Conservation (phyloP, 1,284 basidiomycete genomes). For the Ganoderma lucidum region DNA sequence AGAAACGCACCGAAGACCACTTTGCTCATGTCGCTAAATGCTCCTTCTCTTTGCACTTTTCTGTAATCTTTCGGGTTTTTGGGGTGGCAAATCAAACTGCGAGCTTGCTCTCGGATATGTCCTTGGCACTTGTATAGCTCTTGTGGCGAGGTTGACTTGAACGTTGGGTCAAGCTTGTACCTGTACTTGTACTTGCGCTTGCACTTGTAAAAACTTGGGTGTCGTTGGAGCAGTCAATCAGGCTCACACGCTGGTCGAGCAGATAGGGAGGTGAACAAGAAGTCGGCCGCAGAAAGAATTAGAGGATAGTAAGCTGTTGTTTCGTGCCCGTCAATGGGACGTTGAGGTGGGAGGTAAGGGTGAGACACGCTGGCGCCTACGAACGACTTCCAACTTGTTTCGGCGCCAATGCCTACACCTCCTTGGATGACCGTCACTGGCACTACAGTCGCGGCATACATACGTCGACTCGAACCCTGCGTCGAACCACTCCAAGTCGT, state of each 20-base stretch:
- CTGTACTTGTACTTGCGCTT: not conserved
- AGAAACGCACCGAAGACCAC: constrained; percentile 55
- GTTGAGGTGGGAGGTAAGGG: not conserved
- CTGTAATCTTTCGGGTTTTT: no score
- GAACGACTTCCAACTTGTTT: no score
- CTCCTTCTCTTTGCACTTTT: no score
- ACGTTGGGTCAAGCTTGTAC: not conserved
- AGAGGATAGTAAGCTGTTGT: constrained; percentile 4
- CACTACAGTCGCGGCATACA: no score
- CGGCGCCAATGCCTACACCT: no score
- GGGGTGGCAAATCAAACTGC: not conserved
- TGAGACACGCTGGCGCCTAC: no score
- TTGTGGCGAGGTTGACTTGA: not conserved
- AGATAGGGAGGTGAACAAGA: not conserved
- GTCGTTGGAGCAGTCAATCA: constrained; percentile 1
- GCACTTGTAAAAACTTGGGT: not conserved
- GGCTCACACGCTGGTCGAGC: not conserved
- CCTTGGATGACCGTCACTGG: no score
- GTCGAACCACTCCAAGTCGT: no score
- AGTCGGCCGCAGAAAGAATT: not conserved
- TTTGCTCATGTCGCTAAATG: constrained; percentile 50
- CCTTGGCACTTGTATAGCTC: not conserved
- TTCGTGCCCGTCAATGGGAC: not conserved
- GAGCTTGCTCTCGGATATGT: not conserved
- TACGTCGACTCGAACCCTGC: no score